Conservation (phyloP, 2,329 filamentous ascomycete species). For the Aureobasidium musti region DNA sequence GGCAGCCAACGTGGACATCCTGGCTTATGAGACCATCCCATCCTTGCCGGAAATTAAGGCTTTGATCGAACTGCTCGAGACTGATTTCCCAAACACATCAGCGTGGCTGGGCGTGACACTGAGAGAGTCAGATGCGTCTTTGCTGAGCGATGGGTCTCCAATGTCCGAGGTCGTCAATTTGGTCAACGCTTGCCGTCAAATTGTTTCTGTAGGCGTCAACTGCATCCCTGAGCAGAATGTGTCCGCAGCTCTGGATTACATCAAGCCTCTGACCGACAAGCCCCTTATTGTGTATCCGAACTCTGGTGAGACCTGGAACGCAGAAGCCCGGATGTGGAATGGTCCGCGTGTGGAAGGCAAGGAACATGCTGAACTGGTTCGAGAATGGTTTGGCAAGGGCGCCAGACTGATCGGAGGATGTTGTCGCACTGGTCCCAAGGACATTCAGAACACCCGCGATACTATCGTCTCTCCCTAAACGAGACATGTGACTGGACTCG, state of each 20-base stretch:
- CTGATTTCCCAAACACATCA: slow-evolving; percentile 43
- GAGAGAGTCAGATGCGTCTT: slow-evolving; percentile 36
- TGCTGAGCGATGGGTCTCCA: slow-evolving; percentile 49
- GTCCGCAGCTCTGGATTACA: slow-evolving; percentile 39
- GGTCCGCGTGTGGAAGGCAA: slow-evolving; percentile 34
- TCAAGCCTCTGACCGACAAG: slow-evolving; percentile 40
- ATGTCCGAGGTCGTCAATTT: slow-evolving; percentile 40
- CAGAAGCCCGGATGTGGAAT: slow-evolving; percentile 42
- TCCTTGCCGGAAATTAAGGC: slow-evolving; percentile 45
- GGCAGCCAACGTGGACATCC: slow-evolving; percentile 46
- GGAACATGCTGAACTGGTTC: slow-evolving; percentile 38
- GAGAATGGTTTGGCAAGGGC: slow-evolving; percentile 43
- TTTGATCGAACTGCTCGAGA: slow-evolving; percentile 43
- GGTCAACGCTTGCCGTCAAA: slow-evolving; percentile 38
- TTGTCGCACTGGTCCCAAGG: slow-evolving; percentile 49
- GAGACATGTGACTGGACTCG: not conserved
- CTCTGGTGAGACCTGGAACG: slow-evolving; percentile 52
- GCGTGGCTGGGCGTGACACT: slow-evolving; percentile 50
- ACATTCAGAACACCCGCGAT: slow-evolving; percentile 42
- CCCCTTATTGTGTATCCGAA: slow-evolving; percentile 50
- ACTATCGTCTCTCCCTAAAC: not conserved
- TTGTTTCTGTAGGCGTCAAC: slow-evolving; percentile 51
- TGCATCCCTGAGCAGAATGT: slow-evolving; percentile 46
- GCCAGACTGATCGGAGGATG: slow-evolving; percentile 52
- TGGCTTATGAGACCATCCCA: slow-evolving; percentile 52